Evolutionary conservation across 768 basidiomycete genomes (phyloP).

Genomic region (Candolleomyces aberdarensis): DNA sequence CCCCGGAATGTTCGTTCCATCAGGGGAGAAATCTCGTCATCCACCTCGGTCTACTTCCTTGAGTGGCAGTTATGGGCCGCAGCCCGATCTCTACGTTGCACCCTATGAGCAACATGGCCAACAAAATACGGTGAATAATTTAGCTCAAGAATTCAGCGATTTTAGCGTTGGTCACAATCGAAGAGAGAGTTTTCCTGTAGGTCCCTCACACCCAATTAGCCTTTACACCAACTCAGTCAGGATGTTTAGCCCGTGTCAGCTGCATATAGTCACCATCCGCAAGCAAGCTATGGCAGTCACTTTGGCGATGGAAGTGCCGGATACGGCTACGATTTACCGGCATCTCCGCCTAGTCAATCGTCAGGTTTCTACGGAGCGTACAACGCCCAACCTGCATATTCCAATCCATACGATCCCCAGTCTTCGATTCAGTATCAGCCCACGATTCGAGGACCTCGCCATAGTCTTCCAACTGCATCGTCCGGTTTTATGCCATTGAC

Average conservation of each 20-base stretch:
- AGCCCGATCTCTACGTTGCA: constrained; percentile 66
- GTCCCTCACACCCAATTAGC: constrained; percentile 14
- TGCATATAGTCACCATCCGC: constrained; percentile 35
- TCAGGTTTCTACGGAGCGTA: constrained; percentile 24
- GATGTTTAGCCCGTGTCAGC: constrained; percentile 31
- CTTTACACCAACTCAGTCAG: constrained; percentile 1
- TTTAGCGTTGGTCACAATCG: constrained; percentile 48
- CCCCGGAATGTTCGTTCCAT: constrained; percentile 70
- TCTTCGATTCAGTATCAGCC: constrained; percentile 33
- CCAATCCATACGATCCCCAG: constrained; percentile 32
- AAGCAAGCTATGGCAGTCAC: constrained; percentile 24
- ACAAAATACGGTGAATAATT: constrained; percentile 43
- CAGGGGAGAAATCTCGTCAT: constrained; percentile 35
- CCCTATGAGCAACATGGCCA: constrained; percentile 61
- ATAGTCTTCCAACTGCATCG: constrained; percentile 62
- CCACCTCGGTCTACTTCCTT: constrained; percentile 44
- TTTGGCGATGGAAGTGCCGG: constrained; percentile 28
- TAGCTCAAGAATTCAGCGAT: constrained; percentile 67
- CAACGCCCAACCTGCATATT: constrained; percentile 37
- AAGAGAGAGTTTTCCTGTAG: constrained; percentile 59
- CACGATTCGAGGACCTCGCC: constrained; percentile 51
- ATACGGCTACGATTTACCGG: constrained; percentile 38
- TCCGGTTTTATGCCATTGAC: constrained; percentile 67
- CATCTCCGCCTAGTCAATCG: constrained; percentile 34
- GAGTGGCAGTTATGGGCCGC: constrained; percentile 57